Conservation (phyloP, 306 rosid species). For the Trifolium fragiferum region DNA sequence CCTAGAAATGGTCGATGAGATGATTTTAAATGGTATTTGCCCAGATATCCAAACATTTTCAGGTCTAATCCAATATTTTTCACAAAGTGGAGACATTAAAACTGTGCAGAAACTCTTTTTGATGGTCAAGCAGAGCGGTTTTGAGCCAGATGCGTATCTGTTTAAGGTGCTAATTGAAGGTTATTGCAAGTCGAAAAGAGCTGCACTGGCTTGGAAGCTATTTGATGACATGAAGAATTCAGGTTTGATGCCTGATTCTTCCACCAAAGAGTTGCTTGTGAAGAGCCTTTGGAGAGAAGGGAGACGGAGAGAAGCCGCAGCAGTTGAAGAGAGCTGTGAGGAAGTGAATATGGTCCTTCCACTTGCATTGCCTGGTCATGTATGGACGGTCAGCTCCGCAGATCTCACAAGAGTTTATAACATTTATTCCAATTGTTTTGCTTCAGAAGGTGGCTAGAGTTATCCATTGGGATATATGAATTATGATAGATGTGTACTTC, state of each 20-base stretch:
- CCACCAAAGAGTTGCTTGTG: constrained; percentile 80
- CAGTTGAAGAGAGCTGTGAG: constrained; percentile 69
- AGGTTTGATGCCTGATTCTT: constrained; percentile 62
- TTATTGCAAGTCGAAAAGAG: constrained; percentile 78
- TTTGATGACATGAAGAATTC: constrained; percentile 74
- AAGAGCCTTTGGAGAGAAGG: constrained; percentile 90
- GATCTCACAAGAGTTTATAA: constrained; percentile 66
- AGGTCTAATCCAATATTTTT: constrained; percentile 75
- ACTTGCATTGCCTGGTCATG: constrained; percentile 63
- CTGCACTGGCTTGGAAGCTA: constrained; percentile 72
- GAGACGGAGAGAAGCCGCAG: constrained; percentile 79
- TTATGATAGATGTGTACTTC: constrained; percentile 9
- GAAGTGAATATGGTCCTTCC: constrained; percentile 59
- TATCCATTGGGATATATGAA: constrained; percentile 12
- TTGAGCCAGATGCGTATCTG: constrained; percentile 71
- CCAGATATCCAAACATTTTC: constrained; percentile 84
- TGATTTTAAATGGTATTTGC: constrained; percentile 62
- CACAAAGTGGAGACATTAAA: constrained; percentile 64
- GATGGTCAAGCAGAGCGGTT: constrained; percentile 72
- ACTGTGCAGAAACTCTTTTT: constrained; percentile 72
- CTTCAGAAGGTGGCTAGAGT: constrained; percentile 44
- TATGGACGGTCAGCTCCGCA: constrained; percentile 75
- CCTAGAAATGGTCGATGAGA: constrained; percentile 73
- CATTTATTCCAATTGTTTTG: constrained; percentile 67
- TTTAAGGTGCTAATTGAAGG: constrained; percentile 74